Base-by-base conservation (phyloP, 768 basidiomycete genomes). In the Clavulina sp. region DNA sequence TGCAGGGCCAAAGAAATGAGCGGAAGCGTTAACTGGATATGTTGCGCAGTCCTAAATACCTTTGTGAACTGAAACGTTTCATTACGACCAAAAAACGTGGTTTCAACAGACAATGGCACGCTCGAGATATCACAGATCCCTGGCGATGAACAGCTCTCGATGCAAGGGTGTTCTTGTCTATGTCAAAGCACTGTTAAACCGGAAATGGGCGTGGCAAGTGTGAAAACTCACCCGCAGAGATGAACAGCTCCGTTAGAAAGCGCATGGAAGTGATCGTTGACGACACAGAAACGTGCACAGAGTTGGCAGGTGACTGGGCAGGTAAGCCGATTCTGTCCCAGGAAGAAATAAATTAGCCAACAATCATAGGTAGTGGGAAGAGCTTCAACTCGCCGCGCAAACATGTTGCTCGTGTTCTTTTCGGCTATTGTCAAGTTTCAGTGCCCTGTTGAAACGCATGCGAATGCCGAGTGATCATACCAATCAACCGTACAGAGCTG, bases 401-500 rank as follows among this genome's bases (percentile, higher is more conserved):
- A 0, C n/a, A 28, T 52, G 54, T 23, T 46, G 1, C 6, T 48
- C 48, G 28, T 18, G 30, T 4, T 29, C 50, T 52, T 5, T 34
- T 57, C 58, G n/a, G n/a, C n/a, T n/a, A n/a, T n/a, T n/a, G n/a
- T n/a, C n/a, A n/a, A n/a, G n/a, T n/a, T n/a, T n/a, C n/a, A n/a
- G n/a, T n/a, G n/a, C n/a, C n/a, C n/a, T n/a, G n/a, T n/a, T n/a
- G n/a, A n/a, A n/a, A n/a, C n/a, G n/a, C n/a, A n/a, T n/a, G n/a
- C n/a, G n/a, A n/a, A n/a, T n/a, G n/a, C n/a, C n/a, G n/a, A n/a
- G n/a, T n/a, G n/a, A n/a, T n/a, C n/a, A n/a, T n/a, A n/a, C n/a
- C 51, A 58, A 21, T 55, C 41, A 2, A 51, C 30, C 2, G 48
- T 41, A 56, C 76, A 78, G 1, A 58, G 61, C 16, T 66, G 67